Base-by-base conservation (phyloP, 2,329 filamentous ascomycete genomes). In the Ascochyta rabiei region DNA sequence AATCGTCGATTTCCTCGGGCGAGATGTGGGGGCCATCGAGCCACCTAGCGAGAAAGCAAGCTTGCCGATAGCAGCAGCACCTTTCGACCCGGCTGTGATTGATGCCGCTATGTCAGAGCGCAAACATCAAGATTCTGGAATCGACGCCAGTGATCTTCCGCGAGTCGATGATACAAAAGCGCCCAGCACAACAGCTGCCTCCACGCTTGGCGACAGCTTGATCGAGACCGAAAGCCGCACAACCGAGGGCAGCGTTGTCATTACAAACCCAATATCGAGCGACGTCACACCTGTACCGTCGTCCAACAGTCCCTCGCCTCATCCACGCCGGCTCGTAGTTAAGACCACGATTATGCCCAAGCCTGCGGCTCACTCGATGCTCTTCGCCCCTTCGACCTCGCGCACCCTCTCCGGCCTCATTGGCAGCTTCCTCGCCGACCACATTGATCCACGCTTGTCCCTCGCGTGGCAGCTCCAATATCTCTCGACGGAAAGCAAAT, bases 381-480 rank as follows among this genome's bases (percentile, higher is more conserved):
- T 96, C 6, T 98, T 96, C 72, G 87, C 88, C 52, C 89, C 91
- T 2, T 81, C 84, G 0, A 90, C 86, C 2, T 89, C 89, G 38
- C 88, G 91, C 45, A 88, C 87, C 6, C 79, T 97, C 9, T 88
- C 91, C 1, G 91, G 91, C 0, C 81, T 96, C 0, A 87, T 97
- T 47, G 89, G 91, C 55, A 87, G 90, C 59, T 98, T 98, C 68
- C 82, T 97, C 24, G 81, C 86, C 16, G 81, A 82, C 3, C 84
- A 91, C 66, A 82, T 97, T 48, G 93, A 93, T 9, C 82, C 86
- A 9, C 86, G 92, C 8, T 83, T 97, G 13, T 90, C 87, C 1
- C 84, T 93, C 24, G 90, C 89, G 38, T 98, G 93, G 93, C 93
- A 98, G 75, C 81, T 98, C 15, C 89, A 93, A 66, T 89, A 95